phyloP scores from a whole-genome alignment of 345 rosid species.

The Excoecaria agallocha region DNA sequence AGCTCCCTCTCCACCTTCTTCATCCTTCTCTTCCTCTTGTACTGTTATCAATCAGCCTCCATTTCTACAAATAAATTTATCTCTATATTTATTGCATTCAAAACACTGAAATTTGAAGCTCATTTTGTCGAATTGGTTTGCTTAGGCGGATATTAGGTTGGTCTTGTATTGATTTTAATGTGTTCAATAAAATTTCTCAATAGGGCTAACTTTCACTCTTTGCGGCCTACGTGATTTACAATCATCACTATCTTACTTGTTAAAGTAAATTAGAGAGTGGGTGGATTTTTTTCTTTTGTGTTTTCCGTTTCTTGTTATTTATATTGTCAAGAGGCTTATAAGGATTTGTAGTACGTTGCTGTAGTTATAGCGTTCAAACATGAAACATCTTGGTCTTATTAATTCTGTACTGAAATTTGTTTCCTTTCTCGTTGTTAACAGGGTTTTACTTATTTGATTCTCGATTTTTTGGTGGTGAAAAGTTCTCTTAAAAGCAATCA shows the following conservation, averaged over 20 bases:
- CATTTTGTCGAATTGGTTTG: too few species aligned
- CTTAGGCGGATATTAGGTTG: background rate
- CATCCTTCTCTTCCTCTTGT: too few species aligned
- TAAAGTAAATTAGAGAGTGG: background rate
- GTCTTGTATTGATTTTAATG: background rate
- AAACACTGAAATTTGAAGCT: background rate
- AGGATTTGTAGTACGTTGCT: background rate
- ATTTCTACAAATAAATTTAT: too few species aligned
- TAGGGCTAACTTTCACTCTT: background rate
- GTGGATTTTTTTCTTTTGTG: background rate
- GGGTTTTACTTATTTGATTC: constrained; percentile 7
- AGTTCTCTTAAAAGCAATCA: constrained; percentile 25
- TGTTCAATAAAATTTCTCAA: constrained; percentile 30
- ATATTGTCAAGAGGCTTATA: background rate
- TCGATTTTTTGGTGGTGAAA: background rate
- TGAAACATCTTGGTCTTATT: background rate
- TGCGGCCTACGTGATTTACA: background rate
- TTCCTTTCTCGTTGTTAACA: constrained; percentile 12
- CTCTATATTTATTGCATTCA: background rate
- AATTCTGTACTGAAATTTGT: background rate
- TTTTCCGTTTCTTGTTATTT: background rate
- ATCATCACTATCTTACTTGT: background rate
- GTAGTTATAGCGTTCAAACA: background rate
- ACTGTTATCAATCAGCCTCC: too few species aligned
- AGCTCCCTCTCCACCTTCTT: too few species aligned